Conservation (phyloP, 768 basidiomycete genomes). For the Mycena capillaripes region DNA sequence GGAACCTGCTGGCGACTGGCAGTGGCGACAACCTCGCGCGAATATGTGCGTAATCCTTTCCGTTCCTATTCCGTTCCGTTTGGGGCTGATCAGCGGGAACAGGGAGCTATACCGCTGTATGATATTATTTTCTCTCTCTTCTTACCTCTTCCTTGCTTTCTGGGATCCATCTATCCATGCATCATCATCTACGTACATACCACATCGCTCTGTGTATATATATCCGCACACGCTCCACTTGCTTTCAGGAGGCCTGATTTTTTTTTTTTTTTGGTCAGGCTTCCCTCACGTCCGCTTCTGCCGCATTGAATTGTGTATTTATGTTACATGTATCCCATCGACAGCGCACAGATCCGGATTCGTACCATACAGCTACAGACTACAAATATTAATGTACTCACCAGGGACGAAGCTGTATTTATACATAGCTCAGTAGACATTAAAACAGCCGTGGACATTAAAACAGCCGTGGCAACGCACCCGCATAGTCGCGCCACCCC, state of each 20-base stretch:
- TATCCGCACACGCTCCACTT: not conserved
- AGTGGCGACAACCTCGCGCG: slow-evolving; percentile 69
- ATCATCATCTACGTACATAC: slow-evolving; percentile 14
- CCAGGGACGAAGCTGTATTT: slow-evolving; percentile 12
- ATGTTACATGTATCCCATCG: slow-evolving; percentile 1
- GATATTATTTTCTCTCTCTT: not conserved
- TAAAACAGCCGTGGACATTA: too few relatives aligned
- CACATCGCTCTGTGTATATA: slow-evolving; percentile 10
- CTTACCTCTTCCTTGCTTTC: not conserved
- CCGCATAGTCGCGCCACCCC: slow-evolving; percentile 2
- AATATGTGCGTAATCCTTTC: slow-evolving; percentile 59
- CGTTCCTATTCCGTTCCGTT: not conserved
- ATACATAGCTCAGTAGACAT: not conserved
- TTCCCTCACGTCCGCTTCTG: slow-evolving; percentile 1
- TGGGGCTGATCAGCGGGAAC: not conserved
- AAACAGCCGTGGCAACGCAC: too few relatives aligned
- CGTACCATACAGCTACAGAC: not conserved
- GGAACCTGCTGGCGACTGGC: slow-evolving; percentile 64
- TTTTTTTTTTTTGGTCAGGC: not conserved
- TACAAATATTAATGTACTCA: slow-evolving; percentile 4
- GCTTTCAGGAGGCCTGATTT: not conserved
- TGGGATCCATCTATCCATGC: not conserved
- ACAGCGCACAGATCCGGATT: slow-evolving; percentile 12
- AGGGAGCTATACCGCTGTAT: slow-evolving; percentile 41
- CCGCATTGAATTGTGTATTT: slow-evolving; percentile 7